Percentiles rank a stretch among this genome's conserved stretches.
Conservation (phyloP, 192 early-diverging fungal genomes). For the Fimicolochytrium jonesii region DNA sequence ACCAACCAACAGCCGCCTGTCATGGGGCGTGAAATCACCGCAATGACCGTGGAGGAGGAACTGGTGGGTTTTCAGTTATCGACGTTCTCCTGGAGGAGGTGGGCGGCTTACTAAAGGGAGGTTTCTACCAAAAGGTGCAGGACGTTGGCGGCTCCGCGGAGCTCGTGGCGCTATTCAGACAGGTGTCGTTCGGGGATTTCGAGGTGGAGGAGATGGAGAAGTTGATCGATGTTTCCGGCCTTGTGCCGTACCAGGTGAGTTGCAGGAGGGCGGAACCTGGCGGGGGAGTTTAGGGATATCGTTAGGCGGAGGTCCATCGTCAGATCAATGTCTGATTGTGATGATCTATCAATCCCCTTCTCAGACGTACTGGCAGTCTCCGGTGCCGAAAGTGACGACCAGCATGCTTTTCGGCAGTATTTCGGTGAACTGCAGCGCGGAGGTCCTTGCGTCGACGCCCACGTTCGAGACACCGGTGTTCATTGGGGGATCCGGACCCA, state of each 20-base stretch:
- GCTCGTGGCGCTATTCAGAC: neutral
- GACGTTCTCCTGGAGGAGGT: too few species aligned
- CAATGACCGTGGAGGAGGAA: too few species aligned
- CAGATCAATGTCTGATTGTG: neutral
- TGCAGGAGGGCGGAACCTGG: neutral
- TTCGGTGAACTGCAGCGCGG: neutral
- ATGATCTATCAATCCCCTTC: neutral
- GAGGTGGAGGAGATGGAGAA: neutral
- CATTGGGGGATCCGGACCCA: too few species aligned
- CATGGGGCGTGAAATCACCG: too few species aligned
- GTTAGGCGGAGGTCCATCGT: too few species aligned
- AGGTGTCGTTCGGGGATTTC: conserved; percentile 8
- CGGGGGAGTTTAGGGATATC: neutral
- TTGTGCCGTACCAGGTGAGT: conserved; percentile 5
- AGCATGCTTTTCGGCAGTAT: conserved; percentile 11
- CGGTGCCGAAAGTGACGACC: neutral
- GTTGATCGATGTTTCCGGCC: neutral
- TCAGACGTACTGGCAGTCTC: conserved; percentile 4
- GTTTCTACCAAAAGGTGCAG: too few species aligned
- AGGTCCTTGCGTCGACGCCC: neutral
- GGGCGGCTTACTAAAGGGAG: too few species aligned
- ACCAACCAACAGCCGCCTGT: too few species aligned
- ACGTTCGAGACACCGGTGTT: too few species aligned
- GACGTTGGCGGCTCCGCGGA: too few species aligned
- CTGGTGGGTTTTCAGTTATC: too few species aligned